These are phyloP conservation scores for Lenwebbia sp. DNA, from an alignment of 345 rosid species.

Conservation along the genomic window DNA sequence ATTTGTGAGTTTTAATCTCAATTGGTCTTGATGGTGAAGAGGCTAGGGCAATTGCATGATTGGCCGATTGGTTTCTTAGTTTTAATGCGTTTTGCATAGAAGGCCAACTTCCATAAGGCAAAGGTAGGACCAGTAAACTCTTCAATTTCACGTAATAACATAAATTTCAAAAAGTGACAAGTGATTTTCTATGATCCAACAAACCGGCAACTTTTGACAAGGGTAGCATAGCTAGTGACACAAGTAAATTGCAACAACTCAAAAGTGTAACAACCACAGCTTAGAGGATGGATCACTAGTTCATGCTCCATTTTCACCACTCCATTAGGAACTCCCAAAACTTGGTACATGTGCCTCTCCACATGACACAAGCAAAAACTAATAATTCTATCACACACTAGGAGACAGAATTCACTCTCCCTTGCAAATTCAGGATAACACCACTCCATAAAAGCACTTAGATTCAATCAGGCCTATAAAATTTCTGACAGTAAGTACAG, in stretches of 20 bases:
- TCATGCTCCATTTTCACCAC: not conserved
- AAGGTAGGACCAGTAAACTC: not conserved
- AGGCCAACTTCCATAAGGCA: not conserved
- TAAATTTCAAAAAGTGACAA: not conserved
- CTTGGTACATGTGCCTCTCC: not conserved
- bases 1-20: not conserved
- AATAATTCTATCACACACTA: not conserved
- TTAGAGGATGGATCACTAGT: not conserved
- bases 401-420: not conserved
- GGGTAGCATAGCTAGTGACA: not conserved
- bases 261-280: not conserved
- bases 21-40: not conserved
- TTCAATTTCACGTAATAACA: not conserved
- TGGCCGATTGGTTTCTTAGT: not conserved
- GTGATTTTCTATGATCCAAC: not conserved
- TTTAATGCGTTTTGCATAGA: not conserved
- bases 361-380: not conserved
- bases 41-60: not conserved
- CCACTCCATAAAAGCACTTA: not conserved
- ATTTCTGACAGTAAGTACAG: not conserved
- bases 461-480: not conserved
- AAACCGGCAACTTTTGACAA: not conserved
- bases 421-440: not conserved
- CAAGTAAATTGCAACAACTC: not conserved
- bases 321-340: not conserved